Conservation (phyloP, 257 asterid genomes). For the Solanum raphanifolium region DNA sequence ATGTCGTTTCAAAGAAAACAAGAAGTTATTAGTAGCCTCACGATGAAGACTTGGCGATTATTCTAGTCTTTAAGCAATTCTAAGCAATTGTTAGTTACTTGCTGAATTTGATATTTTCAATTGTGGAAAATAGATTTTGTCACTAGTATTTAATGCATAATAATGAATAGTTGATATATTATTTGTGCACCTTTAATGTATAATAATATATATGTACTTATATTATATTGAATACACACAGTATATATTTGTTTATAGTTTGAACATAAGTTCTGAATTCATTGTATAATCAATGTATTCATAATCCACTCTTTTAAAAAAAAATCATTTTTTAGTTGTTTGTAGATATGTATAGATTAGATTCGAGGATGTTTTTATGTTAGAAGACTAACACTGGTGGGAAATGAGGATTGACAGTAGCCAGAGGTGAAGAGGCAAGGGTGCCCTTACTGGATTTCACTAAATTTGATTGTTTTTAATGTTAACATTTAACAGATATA, state of each 20-base stretch:
- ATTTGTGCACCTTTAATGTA: background rate
- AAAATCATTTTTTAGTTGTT: background rate
- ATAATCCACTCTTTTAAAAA: background rate
- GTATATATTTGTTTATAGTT: background rate
- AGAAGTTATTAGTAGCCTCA: background rate
- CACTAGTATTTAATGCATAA: background rate
- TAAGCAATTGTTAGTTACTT: background rate
- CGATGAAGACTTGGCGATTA: background rate
- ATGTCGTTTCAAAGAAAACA: background rate
- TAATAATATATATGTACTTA: background rate
- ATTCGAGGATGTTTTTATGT: background rate
- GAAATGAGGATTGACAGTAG: background rate
- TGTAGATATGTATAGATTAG: background rate
- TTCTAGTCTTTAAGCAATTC: background rate
- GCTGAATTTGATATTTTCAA: background rate
- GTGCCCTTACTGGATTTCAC: background rate
- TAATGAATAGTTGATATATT: background rate
- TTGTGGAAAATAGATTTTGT: background rate
- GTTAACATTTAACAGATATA: background rate
- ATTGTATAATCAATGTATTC: too few relatives aligned
- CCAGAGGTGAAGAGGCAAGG: background rate
- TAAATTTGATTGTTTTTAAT: background rate
- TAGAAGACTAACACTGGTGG: background rate
- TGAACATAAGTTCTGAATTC: too few relatives aligned
- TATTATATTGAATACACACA: background rate